These are phyloP conservation scores for Pseudohyphozyma bogoriensis DNA, from an alignment of 768 basidiomycete species.

Conservation along the genomic window DNA sequence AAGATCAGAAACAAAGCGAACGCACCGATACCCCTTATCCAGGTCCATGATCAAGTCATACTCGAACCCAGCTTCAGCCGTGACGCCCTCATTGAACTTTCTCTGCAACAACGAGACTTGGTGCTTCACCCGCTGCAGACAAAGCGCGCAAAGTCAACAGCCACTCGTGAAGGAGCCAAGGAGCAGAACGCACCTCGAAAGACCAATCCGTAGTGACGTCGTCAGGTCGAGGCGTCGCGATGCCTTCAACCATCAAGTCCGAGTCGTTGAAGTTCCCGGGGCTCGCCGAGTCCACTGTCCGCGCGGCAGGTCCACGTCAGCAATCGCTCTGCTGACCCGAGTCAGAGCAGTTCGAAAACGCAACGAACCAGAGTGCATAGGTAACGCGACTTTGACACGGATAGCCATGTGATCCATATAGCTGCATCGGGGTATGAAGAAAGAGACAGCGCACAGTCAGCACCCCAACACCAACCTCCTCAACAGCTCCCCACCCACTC, in stretches of 20 bases:
- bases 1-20: no score
- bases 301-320: not conserved
- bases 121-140: not conserved
- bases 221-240: slow-evolving; percentile 1
- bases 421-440: slow-evolving; percentile 2
- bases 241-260: slow-evolving; percentile 2
- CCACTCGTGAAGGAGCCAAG: no score
- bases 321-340: not conserved
- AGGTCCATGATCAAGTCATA: slow-evolving; percentile 4
- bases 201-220: slow-evolving; percentile 1
- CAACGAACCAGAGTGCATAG: not conserved
- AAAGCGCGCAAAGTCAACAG: no score
- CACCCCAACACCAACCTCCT: no score
- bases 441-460: no score
- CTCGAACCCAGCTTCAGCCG: not conserved
- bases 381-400: slow-evolving; percentile 1
- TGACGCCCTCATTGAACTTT: slow-evolving; percentile 6
- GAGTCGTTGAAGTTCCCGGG: slow-evolving; percentile 15
- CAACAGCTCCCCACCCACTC: no score
- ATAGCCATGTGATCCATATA: slow-evolving; percentile 8
- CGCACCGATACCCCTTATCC: slow-evolving; percentile 5
- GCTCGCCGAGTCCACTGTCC: not conserved
- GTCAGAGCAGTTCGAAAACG: no score
- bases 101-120: slow-evolving; percentile 5
- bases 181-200: not conserved